Evolutionary conservation across 78 protist species (phyloP), one percentile per base, ranked within the genome.

Genomic region (Emiliania huxleyi): DNA sequence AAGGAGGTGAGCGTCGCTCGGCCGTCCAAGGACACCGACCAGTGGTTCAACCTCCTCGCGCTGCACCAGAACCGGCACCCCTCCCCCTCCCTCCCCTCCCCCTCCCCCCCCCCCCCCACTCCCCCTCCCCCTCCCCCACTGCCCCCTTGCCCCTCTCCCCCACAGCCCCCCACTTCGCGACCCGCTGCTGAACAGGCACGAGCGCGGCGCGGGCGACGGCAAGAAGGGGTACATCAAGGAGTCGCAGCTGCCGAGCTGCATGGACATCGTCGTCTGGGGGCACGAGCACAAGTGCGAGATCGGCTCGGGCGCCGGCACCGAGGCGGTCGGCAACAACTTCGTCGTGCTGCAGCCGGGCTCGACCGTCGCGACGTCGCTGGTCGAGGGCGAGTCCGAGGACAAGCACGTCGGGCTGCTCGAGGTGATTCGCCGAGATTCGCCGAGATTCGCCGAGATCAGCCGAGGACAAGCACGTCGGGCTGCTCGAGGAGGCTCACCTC

Each of bases 231-330:
- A 91, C 93, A 90, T 98, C 21, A 96, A 91, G 71, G 99, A 97
- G 46, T 35, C 90, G 35, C 89, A 96, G 96, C 94, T 99, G 23
- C 96, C 94, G 11, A 69, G 40, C 25, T 97, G 95, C 84, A 26
- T 99, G 2, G 97, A 99, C 95, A 91, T 98, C 37, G 98, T 98
- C 33, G 0, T 98, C 3, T 99, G 99, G 99, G 99, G 99, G 1
- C 99, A 98, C 84, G 99, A 98, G 96, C 99, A 98, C 75, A 98
- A 97, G 90, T 62, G 75, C 75, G n/a, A 62, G 75, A 62, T 62
- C 33, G 48, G 37, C 26, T 38, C 37, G 37, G 89, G 89, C 15
- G 62, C 62, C 29, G 62, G 62, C 19, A 71, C 5, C 6, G 43
- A 71, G 37, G 37, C 56, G 15, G n/a, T 15, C 62, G 62, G 15